A percentile compares a stretch with the other conserved stretches of the same genome.
Evolutionary conservation across 176 grass and related monocot genomes (phyloP).

Genomic region (Zea mays): Zm-B73-REFERENCE-NAM-5.0 NC_050100.1:147468501-147469000

Average conservation of each 20-base stretch:
- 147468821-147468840: background rate
- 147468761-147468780: constrained; percentile 5
- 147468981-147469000: background rate
- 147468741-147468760: background rate
- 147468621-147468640: too few species aligned
- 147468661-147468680: too few species aligned
- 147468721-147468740: background rate
- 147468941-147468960: background rate
- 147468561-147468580: too few species aligned
- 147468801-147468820: constrained; percentile 24
- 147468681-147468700: background rate
- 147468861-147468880: constrained; percentile 12
- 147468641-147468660: too few species aligned
- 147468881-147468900: background rate
- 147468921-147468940: background rate
- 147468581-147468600: too few species aligned
- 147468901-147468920: background rate
- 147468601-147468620: too few species aligned
- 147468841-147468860: background rate
- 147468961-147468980: background rate
- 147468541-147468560: too few species aligned
- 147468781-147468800: background rate
- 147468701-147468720: constrained; percentile 10
- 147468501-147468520: too few species aligned
- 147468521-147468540: too few species aligned